Percentiles rank a stretch among this genome's conserved stretches.
phyloP scores from a whole-genome alignment of 345 rosid genomes.

The Ceriops tagal region DNA sequence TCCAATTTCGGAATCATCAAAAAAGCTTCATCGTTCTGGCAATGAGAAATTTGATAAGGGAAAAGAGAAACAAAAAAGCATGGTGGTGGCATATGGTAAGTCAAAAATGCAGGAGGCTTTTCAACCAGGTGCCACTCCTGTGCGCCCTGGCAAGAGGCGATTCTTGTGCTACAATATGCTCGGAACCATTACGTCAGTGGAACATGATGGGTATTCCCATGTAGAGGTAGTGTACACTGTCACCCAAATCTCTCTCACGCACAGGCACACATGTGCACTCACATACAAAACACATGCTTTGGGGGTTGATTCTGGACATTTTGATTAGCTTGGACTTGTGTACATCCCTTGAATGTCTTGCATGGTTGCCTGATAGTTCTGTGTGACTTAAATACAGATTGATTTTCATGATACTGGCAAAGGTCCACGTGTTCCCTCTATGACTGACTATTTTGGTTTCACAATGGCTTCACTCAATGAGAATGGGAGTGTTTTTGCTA shows the following conservation, averaged over 20 bases:
- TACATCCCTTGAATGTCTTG: not conserved
- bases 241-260: slow-evolving; percentile 1
- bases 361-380: slow-evolving; percentile 13
- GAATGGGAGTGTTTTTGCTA: slow-evolving; percentile 89
- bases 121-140: slow-evolving; percentile 88
- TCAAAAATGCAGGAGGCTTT: slow-evolving; percentile 82
- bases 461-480: slow-evolving; percentile 89
- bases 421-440: slow-evolving; percentile 90
- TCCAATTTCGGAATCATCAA: slow-evolving; percentile 36
- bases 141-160: slow-evolving; percentile 64
- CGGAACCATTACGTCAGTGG: slow-evolving; percentile 81
- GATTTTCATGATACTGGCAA: slow-evolving; percentile 96
- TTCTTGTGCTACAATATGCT: slow-evolving; percentile 94
- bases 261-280: too few species aligned
- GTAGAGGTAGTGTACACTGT: slow-evolving; percentile 55
- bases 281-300: too few species aligned
- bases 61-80: slow-evolving; percentile 35
- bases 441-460: slow-evolving; percentile 96
- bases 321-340: too few species aligned
- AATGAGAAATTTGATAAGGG: slow-evolving; percentile 43
- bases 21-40: slow-evolving; percentile 25
- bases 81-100: slow-evolving; percentile 30
- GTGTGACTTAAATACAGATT: slow-evolving; percentile 45
- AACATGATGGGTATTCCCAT: slow-evolving; percentile 87
- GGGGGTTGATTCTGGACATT: too few species aligned